These are phyloP conservation scores for Alternaria sp. DNA, from an alignment of 2,329 filamentous ascomycete species.

Conservation along the genomic window DNA sequence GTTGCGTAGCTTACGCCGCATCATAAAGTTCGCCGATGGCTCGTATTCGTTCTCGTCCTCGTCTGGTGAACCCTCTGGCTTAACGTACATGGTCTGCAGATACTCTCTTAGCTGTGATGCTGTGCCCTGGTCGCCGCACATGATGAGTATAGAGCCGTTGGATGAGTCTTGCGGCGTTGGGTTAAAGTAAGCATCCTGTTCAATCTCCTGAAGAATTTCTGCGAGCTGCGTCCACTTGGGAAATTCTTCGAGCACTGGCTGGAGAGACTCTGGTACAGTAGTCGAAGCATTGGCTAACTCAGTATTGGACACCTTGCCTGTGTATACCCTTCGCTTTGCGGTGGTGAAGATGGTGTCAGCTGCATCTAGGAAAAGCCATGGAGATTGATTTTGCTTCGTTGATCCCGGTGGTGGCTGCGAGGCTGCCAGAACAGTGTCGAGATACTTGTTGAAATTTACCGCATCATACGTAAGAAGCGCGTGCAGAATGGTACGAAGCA, in stretches of 20 bases:
- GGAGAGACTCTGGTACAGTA: conserved; percentile 67
- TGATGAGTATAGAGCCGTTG: conserved; percentile 90
- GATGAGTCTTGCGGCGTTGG: conserved; percentile 79
- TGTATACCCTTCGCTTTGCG: conserved; percentile 86
- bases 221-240: conserved; percentile 91
- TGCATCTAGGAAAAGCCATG: conserved; percentile 95
- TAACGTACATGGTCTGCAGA: conserved; percentile 86
- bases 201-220: conserved; percentile 93
- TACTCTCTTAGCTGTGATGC: conserved; percentile 91
- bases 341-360: conserved; percentile 94
- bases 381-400: conserved; percentile 86
- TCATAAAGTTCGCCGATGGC: conserved; percentile 84
- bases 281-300: conserved; percentile 57
- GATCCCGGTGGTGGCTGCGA: conserved; percentile 89
- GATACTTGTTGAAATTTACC: conserved; percentile 88
- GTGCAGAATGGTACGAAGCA: conserved; percentile 83
- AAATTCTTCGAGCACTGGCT: conserved; percentile 88
- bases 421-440: conserved; percentile 92
- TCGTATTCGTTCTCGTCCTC: conserved; percentile 62
- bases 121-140: conserved; percentile 89
- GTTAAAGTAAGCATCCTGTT: conserved; percentile 87
- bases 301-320: conserved; percentile 71
- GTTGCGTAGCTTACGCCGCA: conserved; percentile 83
- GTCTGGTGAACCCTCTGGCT: conserved; percentile 56
- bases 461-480: conserved; percentile 84